Conservation (phyloP, 192 early-diverging fungal genomes). For the Coemansia sp. region DNA sequence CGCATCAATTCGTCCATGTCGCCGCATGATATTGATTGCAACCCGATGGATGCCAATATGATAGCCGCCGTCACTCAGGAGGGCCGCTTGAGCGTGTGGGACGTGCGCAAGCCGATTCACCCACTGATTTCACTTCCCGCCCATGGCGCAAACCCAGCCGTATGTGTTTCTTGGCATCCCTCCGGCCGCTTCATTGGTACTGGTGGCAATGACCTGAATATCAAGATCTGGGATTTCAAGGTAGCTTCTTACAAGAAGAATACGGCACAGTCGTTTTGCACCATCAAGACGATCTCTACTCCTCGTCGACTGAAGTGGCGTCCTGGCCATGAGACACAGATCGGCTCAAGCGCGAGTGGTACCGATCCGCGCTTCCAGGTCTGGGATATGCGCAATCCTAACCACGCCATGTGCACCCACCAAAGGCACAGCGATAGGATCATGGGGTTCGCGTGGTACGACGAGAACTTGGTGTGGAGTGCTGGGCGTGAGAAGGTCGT, state of each 20-base stretch:
- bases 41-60: conserved; percentile 33
- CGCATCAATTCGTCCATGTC: conserved; percentile 18
- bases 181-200: conserved; percentile 53
- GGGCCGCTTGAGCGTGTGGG: conserved; percentile 37
- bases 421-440: conserved; percentile 34
- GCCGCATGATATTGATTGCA: conserved; percentile 49
- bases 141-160: conserved; percentile 26
- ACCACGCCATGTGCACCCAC: conserved; percentile 52
- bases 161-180: conserved; percentile 54
- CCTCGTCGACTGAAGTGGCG: conserved; percentile 53
- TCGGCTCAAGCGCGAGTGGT: conserved; percentile 39
- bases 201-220: conserved; percentile 45
- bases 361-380: conserved; percentile 41
- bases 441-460: conserved; percentile 50
- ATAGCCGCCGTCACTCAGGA: conserved; percentile 42
- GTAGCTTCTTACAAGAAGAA: conserved; percentile 27
- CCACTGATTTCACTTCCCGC: conserved; percentile 19
- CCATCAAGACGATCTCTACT: conserved; percentile 36
- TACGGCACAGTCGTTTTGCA: conserved; percentile 27
- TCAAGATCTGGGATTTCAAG: conserved; percentile 57
- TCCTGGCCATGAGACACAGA: conserved; percentile 55
- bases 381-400: conserved; percentile 56
- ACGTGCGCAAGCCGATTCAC: conserved; percentile 28
- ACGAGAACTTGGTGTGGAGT: conserved; percentile 49
- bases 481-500: conserved; percentile 25